These are phyloP conservation scores for Cicer chorassanicum DNA, from an alignment of 306 rosid species.

Conservation along the genomic window DNA sequence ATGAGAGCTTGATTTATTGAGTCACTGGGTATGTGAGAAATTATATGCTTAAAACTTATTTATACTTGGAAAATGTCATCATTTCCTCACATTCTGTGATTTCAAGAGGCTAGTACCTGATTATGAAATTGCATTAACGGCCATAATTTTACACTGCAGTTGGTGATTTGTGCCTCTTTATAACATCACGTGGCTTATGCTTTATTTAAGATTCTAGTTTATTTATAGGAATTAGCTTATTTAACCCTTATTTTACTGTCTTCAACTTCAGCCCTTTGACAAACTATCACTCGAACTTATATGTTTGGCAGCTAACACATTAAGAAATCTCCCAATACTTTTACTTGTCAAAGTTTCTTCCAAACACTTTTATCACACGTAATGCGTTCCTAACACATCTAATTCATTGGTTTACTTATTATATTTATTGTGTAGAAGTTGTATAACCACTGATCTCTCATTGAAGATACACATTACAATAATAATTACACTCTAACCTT, in stretches of 20 bases:
- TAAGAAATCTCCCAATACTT: slow-evolving; percentile 4
- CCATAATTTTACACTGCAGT: neutral
- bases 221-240: neutral
- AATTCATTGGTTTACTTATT: neutral
- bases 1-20: neutral
- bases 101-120: neutral
- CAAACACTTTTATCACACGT: neutral
- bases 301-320: neutral
- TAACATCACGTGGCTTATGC: neutral
- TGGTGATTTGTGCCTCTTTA: neutral
- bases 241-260: neutral
- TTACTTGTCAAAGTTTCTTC: neutral
- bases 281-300: neutral
- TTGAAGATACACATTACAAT: too few species aligned
- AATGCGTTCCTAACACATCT: neutral
- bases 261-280: neutral
- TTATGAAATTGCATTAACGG: neutral
- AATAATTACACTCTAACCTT: too few species aligned
- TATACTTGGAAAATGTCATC: neutral
- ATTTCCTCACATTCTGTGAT: neutral
- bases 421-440: too few species aligned
- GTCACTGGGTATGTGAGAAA: neutral
- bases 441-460: too few species aligned
- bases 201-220: neutral
- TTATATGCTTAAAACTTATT: neutral